Conservation (phyloP, 805 yeast species). For the Ogataea degrootiae region DNA sequence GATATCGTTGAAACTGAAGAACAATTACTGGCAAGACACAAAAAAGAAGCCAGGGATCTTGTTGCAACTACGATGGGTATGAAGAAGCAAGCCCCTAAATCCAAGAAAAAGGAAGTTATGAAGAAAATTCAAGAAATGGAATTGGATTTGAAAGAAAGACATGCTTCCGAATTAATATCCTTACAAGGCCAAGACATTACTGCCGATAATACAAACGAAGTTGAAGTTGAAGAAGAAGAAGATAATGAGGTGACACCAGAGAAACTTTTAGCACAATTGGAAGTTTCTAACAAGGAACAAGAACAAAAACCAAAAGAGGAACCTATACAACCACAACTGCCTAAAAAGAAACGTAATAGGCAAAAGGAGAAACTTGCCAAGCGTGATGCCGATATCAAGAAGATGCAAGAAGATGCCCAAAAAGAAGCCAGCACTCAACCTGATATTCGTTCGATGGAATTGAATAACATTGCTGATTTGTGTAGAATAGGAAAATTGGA, state of each 20-base stretch:
- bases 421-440: slow-evolving; percentile 64
- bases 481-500: slow-evolving; percentile 45
- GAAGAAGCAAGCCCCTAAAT: slow-evolving; percentile 80
- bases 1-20: slow-evolving; percentile 37
- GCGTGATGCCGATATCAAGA: slow-evolving; percentile 64
- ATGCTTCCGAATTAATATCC: slow-evolving; percentile 44
- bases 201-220: slow-evolving; percentile 2
- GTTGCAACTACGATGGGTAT: slow-evolving; percentile 64
- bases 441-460: slow-evolving; percentile 68
- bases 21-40: slow-evolving; percentile 54
- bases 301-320: slow-evolving; percentile 12
- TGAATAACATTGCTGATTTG: slow-evolving; percentile 53
- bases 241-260: slow-evolving; percentile 61
- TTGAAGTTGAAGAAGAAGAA: slow-evolving; percentile 18
- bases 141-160: slow-evolving; percentile 47
- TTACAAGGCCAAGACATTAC: slow-evolving; percentile 4
- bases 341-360: slow-evolving; percentile 59
- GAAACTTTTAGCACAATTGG: slow-evolving; percentile 55
- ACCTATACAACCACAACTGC: background rate
- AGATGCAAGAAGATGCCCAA: slow-evolving; percentile 61
- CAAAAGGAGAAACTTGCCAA: slow-evolving; percentile 79
- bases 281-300: slow-evolving; percentile 30
- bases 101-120: slow-evolving; percentile 64
- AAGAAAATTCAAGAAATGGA: slow-evolving; percentile 59
- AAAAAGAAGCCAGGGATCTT: slow-evolving; percentile 64